phyloP scores from a whole-genome alignment of 2,329 filamentous ascomycete species.

The Leptosphaerulina australis region DNA sequence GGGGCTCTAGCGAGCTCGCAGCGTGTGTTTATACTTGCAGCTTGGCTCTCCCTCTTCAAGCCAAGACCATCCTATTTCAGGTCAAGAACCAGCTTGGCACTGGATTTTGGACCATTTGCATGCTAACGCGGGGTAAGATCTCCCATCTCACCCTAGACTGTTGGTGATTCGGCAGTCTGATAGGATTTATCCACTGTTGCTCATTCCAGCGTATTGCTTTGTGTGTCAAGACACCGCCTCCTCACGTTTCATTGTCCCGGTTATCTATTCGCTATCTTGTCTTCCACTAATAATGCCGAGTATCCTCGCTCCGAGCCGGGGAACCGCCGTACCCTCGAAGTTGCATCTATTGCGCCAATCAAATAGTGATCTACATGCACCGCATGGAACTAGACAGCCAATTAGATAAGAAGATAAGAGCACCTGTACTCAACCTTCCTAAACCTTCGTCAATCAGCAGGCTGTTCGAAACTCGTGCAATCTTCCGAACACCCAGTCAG shows the following conservation, averaged over 20 bases:
- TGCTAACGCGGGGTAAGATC: conserved; percentile 16
- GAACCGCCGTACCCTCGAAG: conserved; percentile 21
- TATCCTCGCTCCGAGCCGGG: conserved; percentile 27
- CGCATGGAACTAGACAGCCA: conserved; percentile 24
- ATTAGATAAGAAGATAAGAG: conserved; percentile 38
- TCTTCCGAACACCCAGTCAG: conserved; percentile 27
- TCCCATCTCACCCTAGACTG: conserved; percentile 1
- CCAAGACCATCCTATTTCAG: conserved; percentile 5
- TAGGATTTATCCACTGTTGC: conserved; percentile 5
- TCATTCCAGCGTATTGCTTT: neutral
- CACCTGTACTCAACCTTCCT: conserved; percentile 28
- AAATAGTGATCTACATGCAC: conserved; percentile 27
- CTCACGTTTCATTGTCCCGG: conserved; percentile 29
- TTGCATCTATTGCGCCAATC: conserved; percentile 35
- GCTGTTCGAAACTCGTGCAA: conserved; percentile 26
- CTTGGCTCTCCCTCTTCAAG: conserved; percentile 12
- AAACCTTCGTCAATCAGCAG: conserved; percentile 11
- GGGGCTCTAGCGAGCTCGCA: neutral
- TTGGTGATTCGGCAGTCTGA: conserved; percentile 1
- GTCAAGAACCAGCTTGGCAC: conserved; percentile 7
- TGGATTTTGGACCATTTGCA: conserved; percentile 1
- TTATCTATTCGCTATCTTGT: conserved; percentile 30
- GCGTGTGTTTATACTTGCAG: conserved; percentile 6
- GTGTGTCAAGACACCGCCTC: conserved; percentile 1
- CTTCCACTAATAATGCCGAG: conserved; percentile 19